Percentiles rank a stretch among this genome's conserved stretches.
Evolutionary conservation across 1,284 basidiomycete genomes (phyloP).

Genomic region (Pterulicium gracile): DNA sequence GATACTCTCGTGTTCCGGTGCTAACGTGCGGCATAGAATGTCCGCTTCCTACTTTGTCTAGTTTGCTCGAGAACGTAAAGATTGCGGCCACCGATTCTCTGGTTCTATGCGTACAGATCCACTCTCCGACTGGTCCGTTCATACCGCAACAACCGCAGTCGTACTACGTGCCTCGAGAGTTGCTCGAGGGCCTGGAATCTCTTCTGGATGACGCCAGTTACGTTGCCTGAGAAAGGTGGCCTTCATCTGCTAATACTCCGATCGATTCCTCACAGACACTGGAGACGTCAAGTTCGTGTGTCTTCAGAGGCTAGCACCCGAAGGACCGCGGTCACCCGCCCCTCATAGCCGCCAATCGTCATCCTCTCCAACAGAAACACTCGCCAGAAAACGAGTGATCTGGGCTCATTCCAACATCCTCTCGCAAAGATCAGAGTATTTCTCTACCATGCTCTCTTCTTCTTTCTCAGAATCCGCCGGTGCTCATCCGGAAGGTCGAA

Average conservation of each 20-base stretch:
- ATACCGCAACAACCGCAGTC: slow-evolving; percentile 57
- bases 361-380: slow-evolving; percentile 30
- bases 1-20: not conserved
- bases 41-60: slow-evolving; percentile 51
- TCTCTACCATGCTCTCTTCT: slow-evolving; percentile 67
- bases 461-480: slow-evolving; percentile 52
- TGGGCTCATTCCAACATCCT: slow-evolving; percentile 79
- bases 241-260: not conserved
- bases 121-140: slow-evolving; percentile 53
- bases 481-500: slow-evolving; percentile 36
- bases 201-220: slow-evolving; percentile 54
- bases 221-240: slow-evolving; percentile 15
- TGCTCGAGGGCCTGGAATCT: slow-evolving; percentile 50
- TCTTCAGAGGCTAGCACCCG: slow-evolving; percentile 41
- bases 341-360: slow-evolving; percentile 17
- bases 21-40: slow-evolving; percentile 33
- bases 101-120: slow-evolving; percentile 61
- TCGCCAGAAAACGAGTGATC: slow-evolving; percentile 57
- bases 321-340: slow-evolving; percentile 14
- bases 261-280: slow-evolving; percentile 25
- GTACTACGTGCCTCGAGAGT: slow-evolving; percentile 50
- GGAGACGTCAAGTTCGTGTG: slow-evolving; percentile 54
- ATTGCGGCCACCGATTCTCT: slow-evolving; percentile 54
- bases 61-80: slow-evolving; percentile 45
- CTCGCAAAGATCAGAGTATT: slow-evolving; percentile 66